Evolutionary conservation across 2,329 filamentous ascomycete genomes (phyloP), one percentile per base, ranked within the genome.

Genomic region (Knufia petricola): DNA sequence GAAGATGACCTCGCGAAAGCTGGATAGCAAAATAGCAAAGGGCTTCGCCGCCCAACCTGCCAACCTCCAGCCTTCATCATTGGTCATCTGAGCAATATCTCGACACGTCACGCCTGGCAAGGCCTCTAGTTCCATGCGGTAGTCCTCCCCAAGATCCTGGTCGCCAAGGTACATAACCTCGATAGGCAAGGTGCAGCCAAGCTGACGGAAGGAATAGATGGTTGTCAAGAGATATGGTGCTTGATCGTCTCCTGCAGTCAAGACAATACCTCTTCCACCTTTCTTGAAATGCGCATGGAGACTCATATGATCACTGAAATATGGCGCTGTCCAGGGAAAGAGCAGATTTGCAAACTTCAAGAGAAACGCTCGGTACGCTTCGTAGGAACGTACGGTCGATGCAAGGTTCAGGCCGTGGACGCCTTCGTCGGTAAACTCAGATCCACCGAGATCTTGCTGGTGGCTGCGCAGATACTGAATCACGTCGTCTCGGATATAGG

Each of bases 11-110:
- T 73, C 69, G 3, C 68, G 67, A 58, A 72, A 73, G 24, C 66
- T 70, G 1, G 69, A 71, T 50, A 71, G 56, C 3, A 73, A 58
- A 21, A 71, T 69, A 1, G 69, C 69, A 39, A 69, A 72, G 1
- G 70, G 69, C 52, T 73, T 73, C 19, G 65, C 67, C 0, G 69
- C 69, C 69, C 69, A 72, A 3, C 70, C 69, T 8, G 61, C 64
- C 32, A 72, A 56, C 28, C 61, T 62, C 70, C 69, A 73, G 17
- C 69, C 69, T 19, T 61, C 58, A 31, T 71, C 68, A 31, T 67
- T 62, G 7, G 72, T 64, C 68, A 72, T 72, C 21, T 63, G 62
- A 10, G 62, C 63, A 36, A 72, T 60, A 49, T 73, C 68, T 19
- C 70, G 63, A 1, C 69, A 72, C 9, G 67, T 61, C 6, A 73